Evolutionary conservation across 257 asterid species (phyloP), one percentile per base, ranked within the genome.

Genomic region (Linaria vulgaris): DNA sequence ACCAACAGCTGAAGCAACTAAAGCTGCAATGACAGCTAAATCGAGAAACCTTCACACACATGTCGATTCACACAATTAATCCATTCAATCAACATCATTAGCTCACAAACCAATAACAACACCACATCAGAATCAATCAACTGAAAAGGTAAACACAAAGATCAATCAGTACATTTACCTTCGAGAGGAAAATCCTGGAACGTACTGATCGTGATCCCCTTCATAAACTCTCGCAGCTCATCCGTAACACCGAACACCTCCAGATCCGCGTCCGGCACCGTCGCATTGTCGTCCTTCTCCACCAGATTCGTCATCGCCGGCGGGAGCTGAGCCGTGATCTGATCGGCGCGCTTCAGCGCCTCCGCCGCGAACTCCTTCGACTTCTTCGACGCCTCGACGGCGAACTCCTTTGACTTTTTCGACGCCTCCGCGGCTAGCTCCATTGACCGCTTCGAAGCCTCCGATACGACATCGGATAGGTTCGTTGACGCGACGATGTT

Each of bases 391-490:
- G 85, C 85, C 69, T 82, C 85, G 13, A 73, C 69, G 1, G 82
- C 80, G 46, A 84, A 70, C 74, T 79, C 79, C 70, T 77, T 80
- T 39, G 88, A 72, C 37, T 72, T 80, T 77, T 86, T 88, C 23
- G 91, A 82, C 41, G 95, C 96, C 71, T 84, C 96, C n/a, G 86
- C 85, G 10, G 91, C 96, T 47, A 87, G 69, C 75, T 87, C 95
- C 72, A 69, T 77, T 15, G 95, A 87, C 51, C 82, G 76, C 72
- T 77, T 87, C 6, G 92, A 78, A 11, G 95, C 95, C 71, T 82
- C 95, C 10, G 86, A 79, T n/a, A 83, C 88, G 73, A 86, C 85
- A 58, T 87, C 95, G 74, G 96, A 80, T 51, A 89, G 61, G 73
- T 79, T 83, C 22, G 94, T 39, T 7, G 95, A 60, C 64, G 79